Evolutionary conservation across 2,329 filamentous ascomycete genomes (phyloP), one percentile per base, ranked within the genome.

Genomic region (Fusarium foetens): DNA sequence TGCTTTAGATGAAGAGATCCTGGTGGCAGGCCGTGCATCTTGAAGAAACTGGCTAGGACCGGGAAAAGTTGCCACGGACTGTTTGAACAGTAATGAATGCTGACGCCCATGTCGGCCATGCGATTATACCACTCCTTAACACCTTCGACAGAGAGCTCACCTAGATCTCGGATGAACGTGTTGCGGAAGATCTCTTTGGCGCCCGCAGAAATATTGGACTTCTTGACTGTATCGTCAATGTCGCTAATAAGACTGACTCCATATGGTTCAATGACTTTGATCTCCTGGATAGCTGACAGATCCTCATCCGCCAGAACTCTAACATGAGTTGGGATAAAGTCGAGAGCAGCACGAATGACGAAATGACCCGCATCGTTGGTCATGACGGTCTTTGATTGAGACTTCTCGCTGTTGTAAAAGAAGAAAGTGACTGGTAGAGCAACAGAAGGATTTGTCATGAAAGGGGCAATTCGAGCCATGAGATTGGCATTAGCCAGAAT

Each of bases 51-150:
- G 9, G 93, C 92, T 16, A 99, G 84, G 5, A 98, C 90, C 0
- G 96, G 96, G 76, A 94, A 99, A 11, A 99, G 87, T 80, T 99
- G 97, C 97, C 97, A 99, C 1, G 96, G 96, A 55, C 95, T 97
- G 81, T 99, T 99, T n/a, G 96, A 99, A 72, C 97, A 97, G 80
- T 99, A 99, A 79, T 99, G 97, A 58, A 99, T 88, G 75, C 91
- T 90, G 29, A 98, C 95, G 23, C 95, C 94, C 83, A 95, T 90
- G 25, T 90, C 86, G 42, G 92, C 88, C 82, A 99, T 87, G 25
- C 86, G 86, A 39, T 86, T 90, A 79, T 98, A 99, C 95, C 96
- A 98, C 70, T 97, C 94, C 64, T 86, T 89, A 25, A 98, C 95
- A 5, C 96, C 96, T 21, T 94, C 92, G 27, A 99, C 90, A 1